Conservation (phyloP, 805 yeast genomes). For the Ogataea thermomethanolica region DNA sequence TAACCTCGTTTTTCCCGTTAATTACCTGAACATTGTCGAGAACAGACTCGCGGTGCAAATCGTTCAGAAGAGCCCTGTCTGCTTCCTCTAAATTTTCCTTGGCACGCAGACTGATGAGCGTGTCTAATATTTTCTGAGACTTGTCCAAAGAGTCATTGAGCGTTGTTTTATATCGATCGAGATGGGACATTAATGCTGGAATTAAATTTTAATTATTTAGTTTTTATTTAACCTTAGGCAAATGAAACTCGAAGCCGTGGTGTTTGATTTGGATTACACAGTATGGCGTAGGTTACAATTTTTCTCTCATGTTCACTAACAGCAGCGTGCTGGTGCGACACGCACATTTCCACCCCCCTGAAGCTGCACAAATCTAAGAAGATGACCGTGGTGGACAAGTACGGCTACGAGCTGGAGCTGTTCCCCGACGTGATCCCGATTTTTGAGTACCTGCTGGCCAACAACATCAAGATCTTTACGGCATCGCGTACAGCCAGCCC, state of each 20-base stretch:
- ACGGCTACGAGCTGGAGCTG: slow-evolving; percentile 54
- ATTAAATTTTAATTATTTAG: not conserved
- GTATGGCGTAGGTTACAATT: slow-evolving; percentile 56
- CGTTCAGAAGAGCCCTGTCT: slow-evolving; percentile 12
- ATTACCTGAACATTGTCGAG: slow-evolving; percentile 22
- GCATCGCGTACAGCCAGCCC: slow-evolving; percentile 85
- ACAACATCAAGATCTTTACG: slow-evolving; percentile 52
- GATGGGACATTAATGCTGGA: slow-evolving; percentile 2
- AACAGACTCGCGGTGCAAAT: slow-evolving; percentile 15
- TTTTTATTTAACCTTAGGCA: not conserved
- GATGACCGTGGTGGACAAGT: slow-evolving; percentile 44
- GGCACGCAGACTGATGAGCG: slow-evolving; percentile 6
- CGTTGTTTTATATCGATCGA: slow-evolving; percentile 8
- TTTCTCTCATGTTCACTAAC: not conserved
- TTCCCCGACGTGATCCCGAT: slow-evolving; percentile 69
- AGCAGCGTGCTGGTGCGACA: slow-evolving; percentile 69
- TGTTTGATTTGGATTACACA: slow-evolving; percentile 74
- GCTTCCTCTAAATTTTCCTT: not conserved
- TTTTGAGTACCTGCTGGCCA: slow-evolving; percentile 45
- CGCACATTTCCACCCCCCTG: slow-evolving; percentile 60
- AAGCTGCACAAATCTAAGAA: slow-evolving; percentile 29
- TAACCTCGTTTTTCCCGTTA: slow-evolving; percentile 20
- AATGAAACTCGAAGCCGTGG: slow-evolving; percentile 43
- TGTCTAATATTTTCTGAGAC: slow-evolving; percentile 10
- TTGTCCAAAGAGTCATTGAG: slow-evolving; percentile 21